phyloP scores from a whole-genome alignment of 1,284 basidiomycete species.

The Heliocybe sulcata region DNA sequence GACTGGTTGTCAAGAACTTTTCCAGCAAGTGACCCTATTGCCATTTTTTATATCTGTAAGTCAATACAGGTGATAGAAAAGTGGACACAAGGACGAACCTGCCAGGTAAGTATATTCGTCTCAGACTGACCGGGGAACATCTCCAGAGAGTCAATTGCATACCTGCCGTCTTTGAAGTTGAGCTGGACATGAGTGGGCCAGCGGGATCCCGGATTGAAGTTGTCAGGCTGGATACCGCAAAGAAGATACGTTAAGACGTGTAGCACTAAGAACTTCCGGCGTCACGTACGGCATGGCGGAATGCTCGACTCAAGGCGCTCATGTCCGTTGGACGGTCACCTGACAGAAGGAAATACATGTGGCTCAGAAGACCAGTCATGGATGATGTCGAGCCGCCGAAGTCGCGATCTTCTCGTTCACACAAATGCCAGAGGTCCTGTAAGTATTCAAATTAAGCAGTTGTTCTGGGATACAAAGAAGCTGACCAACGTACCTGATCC shows the following conservation, averaged over 20 bases:
- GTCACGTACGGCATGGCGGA: constrained; percentile 47
- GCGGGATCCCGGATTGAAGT: constrained; percentile 77
- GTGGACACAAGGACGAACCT: constrained; percentile 39
- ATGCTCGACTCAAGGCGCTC: constrained; percentile 36
- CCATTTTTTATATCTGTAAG: constrained; percentile 1
- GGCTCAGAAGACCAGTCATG: constrained; percentile 75
- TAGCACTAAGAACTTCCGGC: constrained; percentile 28
- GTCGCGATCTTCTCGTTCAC: constrained; percentile 46
- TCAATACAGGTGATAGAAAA: not conserved
- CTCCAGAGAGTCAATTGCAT: constrained; percentile 74
- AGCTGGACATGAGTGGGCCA: constrained; percentile 74
- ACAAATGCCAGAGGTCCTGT: constrained; percentile 63
- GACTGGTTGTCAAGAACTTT: constrained; percentile 74
- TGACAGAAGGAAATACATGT: constrained; percentile 84
- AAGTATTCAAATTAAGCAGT: not conserved
- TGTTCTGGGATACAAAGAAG: not conserved
- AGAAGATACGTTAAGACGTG: not conserved
- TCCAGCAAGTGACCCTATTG: constrained; percentile 82
- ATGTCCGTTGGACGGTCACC: constrained; percentile 58
- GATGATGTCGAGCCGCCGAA: constrained; percentile 95
- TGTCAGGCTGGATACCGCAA: constrained; percentile 35
- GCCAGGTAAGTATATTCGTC: constrained; percentile 74
- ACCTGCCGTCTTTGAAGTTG: constrained; percentile 59
- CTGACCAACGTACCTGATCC: constrained; percentile 51
- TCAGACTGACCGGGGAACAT: constrained; percentile 37